A percentile compares a stretch with the other conserved stretches of the same genome.
Conservation (phyloP, 2,329 filamentous ascomycete species). For the Metarhizium humberi region DNA sequence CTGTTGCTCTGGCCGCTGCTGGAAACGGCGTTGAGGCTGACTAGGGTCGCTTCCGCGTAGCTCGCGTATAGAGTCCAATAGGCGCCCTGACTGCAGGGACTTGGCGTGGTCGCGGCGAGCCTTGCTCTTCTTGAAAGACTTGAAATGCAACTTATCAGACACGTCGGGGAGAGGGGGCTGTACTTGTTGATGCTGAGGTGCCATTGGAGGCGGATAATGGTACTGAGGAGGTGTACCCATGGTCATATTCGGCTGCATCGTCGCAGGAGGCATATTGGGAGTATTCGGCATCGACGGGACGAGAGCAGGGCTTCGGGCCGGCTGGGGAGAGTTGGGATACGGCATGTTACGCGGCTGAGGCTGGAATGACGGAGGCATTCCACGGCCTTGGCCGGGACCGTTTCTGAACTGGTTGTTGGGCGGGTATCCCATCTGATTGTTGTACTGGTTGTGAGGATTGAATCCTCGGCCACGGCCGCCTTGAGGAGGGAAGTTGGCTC, state of each 20-base stretch:
- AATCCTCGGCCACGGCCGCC: constrained; percentile 42
- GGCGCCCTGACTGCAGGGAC: constrained; percentile 29
- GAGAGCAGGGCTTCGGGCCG: constrained; percentile 56
- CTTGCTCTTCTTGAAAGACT: constrained; percentile 34
- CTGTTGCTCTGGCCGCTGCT: constrained; percentile 34
- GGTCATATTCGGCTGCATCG: constrained; percentile 47
- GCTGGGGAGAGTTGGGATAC: constrained; percentile 54
- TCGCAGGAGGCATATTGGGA: constrained; percentile 56
- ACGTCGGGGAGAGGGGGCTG: constrained; percentile 32
- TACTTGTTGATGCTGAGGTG: constrained; percentile 54
- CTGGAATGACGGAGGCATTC: constrained; percentile 39
- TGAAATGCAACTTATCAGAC: constrained; percentile 26
- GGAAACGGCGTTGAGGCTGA: constrained; percentile 31
- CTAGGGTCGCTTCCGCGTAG: constrained; percentile 22
- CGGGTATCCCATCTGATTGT: constrained; percentile 34
- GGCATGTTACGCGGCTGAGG: constrained; percentile 36
- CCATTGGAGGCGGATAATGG: constrained; percentile 50
- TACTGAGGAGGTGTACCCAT: constrained; percentile 56
- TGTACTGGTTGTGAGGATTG: constrained; percentile 35
- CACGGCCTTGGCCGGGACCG: constrained; percentile 38
- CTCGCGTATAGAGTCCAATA: constrained; percentile 27
- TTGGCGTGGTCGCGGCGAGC: constrained; percentile 38
- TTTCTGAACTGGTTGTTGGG: constrained; percentile 33
- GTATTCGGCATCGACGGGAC: constrained; percentile 58
- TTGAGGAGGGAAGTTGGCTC: constrained; percentile 42